Conservation (phyloP, 306 rosid genomes). For the Urtica urens region DNA sequence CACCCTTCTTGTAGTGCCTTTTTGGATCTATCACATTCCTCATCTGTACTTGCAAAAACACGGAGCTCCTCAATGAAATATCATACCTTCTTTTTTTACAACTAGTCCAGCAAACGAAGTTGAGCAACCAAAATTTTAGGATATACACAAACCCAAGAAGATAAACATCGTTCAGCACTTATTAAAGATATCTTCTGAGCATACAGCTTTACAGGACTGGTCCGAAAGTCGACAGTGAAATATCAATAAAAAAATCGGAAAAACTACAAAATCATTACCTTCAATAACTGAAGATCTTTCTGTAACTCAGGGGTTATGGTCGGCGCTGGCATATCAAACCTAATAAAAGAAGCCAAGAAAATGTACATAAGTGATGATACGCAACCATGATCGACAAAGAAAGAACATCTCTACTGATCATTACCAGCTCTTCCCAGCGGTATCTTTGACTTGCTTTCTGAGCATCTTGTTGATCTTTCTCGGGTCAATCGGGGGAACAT, state of each 20-base stretch:
- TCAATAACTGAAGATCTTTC: constrained; percentile 54
- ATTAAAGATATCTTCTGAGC: no score
- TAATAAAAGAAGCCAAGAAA: constrained; percentile 16
- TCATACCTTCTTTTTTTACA: no score
- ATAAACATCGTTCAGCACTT: no score
- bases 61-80: constrained; percentile 4
- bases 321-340: constrained; percentile 85
- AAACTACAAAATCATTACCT: constrained; percentile 44
- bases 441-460: constrained; percentile 57
- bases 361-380: not conserved
- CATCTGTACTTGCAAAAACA: constrained; percentile 39
- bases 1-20: constrained; percentile 76
- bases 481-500: constrained; percentile 62
- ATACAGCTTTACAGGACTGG: no score
- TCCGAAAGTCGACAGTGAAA: no score
- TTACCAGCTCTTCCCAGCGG: constrained; percentile 66
- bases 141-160: not conserved
- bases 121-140: no score
- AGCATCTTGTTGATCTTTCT: constrained; percentile 46
- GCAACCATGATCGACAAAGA: not conserved
- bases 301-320: constrained; percentile 68
- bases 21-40: constrained; percentile 77
- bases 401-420: no score
- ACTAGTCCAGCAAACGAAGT: no score
- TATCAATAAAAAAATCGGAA: no score